Percentiles rank a stretch among this genome's conserved stretches.
These are phyloP conservation scores for Prunus fruticosa DNA, from an alignment of 306 rosid genomes.

Conservation along the genomic window DNA sequence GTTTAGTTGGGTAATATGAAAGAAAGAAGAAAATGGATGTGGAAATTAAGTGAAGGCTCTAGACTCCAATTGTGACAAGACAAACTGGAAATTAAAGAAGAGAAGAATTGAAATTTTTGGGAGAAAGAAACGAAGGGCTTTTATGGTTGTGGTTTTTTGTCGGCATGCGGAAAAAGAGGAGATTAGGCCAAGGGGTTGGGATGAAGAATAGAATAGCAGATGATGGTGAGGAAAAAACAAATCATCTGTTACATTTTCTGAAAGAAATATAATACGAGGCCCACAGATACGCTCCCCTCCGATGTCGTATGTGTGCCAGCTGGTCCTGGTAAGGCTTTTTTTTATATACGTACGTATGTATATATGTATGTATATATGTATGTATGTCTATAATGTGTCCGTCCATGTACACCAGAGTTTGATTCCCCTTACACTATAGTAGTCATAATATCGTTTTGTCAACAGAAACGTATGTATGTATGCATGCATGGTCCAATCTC, in stretches of 20 bases:
- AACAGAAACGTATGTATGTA: too few species aligned
- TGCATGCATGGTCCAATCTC: too few species aligned
- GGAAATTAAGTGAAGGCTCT: neutral
- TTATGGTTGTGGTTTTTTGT: slow-evolving; percentile 1
- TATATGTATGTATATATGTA: too few species aligned
- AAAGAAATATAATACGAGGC: neutral
- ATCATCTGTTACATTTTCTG: neutral
- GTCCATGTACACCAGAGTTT: too few species aligned
- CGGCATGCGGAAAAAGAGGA: slow-evolving; percentile 1
- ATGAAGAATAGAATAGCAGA: neutral
- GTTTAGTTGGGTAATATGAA: neutral
- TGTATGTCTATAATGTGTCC: too few species aligned
- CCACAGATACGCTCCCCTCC: neutral
- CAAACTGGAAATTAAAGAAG: neutral
- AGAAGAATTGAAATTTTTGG: neutral
- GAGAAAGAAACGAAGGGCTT: neutral
- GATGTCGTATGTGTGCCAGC: neutral
- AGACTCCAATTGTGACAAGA: neutral
- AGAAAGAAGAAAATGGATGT: neutral
- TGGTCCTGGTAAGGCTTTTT: too few species aligned
- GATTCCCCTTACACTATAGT: too few species aligned
- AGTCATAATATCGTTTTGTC: too few species aligned
- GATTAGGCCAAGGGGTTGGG: neutral
- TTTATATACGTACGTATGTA: too few species aligned
- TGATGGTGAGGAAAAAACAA: neutral